Conservation (phyloP, 2,329 filamentous ascomycete species). For the Aspergillus sp. region DNA sequence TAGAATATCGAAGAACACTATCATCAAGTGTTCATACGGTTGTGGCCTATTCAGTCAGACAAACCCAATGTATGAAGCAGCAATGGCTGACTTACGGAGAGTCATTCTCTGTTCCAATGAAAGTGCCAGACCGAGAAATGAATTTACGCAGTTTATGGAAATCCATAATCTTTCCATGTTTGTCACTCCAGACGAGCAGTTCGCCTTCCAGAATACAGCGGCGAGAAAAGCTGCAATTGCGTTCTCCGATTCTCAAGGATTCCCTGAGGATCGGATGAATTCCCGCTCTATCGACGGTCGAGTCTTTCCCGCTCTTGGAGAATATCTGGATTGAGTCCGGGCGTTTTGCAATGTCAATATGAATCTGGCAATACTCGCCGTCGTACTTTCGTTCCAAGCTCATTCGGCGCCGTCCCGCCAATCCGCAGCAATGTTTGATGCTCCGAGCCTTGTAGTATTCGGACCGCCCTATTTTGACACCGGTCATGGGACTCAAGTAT, state of each 20-base stretch:
- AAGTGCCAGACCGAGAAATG: constrained; percentile 61
- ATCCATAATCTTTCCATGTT: constrained; percentile 54
- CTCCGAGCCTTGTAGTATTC: constrained; percentile 57
- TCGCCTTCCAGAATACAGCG: constrained; percentile 78
- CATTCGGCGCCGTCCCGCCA: constrained; percentile 53
- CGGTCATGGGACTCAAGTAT: constrained; percentile 45
- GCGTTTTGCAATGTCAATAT: constrained; percentile 56
- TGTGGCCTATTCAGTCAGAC: constrained; percentile 31
- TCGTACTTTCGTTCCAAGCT: constrained; percentile 76
- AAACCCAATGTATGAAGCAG: not conserved
- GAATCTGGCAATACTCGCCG: constrained; percentile 83
- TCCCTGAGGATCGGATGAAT: constrained; percentile 56
- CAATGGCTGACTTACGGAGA: constrained; percentile 46
- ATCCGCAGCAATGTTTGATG: constrained; percentile 63
- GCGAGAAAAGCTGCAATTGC: constrained; percentile 49
- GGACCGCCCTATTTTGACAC: constrained; percentile 56
- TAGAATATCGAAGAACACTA: constrained; percentile 53
- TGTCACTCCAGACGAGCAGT: constrained; percentile 65
- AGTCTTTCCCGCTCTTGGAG: constrained; percentile 86
- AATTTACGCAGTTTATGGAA: constrained; percentile 81
- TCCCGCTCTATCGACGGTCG: constrained; percentile 58
- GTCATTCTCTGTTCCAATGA: constrained; percentile 59
- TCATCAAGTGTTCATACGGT: constrained; percentile 49
- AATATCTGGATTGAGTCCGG: constrained; percentile 63
- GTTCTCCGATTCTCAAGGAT: constrained; percentile 53